These are phyloP conservation scores for Calocera viscosa DNA, from an alignment of 768 basidiomycete genomes.

Conservation along the genomic window DNA sequence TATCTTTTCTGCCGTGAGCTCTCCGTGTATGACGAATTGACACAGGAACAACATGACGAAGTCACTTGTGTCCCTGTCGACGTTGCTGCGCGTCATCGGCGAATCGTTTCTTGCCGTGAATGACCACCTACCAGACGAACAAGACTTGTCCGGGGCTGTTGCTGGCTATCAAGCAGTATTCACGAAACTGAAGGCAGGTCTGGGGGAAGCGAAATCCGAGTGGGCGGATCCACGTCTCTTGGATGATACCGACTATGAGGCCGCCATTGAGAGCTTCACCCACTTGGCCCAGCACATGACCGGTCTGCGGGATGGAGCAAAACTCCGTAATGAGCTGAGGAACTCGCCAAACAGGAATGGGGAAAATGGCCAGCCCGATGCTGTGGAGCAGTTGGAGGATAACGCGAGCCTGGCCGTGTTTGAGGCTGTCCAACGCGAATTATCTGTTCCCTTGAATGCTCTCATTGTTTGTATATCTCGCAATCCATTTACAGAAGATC, in stretches of 20 bases:
- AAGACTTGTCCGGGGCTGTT: constrained; percentile 64
- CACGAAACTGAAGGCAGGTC: constrained; percentile 72
- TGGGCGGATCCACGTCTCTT: constrained; percentile 38
- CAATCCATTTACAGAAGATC: constrained; percentile 16
- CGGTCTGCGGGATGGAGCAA: constrained; percentile 72
- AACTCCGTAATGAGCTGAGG: constrained; percentile 70
- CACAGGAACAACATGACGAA: constrained; percentile 56
- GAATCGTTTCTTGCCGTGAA: constrained; percentile 70
- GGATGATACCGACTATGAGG: constrained; percentile 57
- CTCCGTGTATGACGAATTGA: background rate
- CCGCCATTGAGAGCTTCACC: constrained; percentile 75
- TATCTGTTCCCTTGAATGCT: background rate
- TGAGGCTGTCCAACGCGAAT: background rate
- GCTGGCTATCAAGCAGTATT: constrained; percentile 81
- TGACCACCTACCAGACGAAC: constrained; percentile 45
- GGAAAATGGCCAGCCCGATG: constrained; percentile 15
- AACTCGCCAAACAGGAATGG: constrained; percentile 34
- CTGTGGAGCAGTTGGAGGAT: background rate
- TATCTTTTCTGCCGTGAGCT: background rate
- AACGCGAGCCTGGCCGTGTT: background rate
- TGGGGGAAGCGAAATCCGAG: constrained; percentile 81
- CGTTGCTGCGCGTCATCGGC: constrained; percentile 69
- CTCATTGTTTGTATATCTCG: background rate
- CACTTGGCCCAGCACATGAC: constrained; percentile 88
- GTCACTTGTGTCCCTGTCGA: constrained; percentile 78